Conservation (phyloP, 768 basidiomycete genomes). For the Kwoniella mangroviensis region DNA sequence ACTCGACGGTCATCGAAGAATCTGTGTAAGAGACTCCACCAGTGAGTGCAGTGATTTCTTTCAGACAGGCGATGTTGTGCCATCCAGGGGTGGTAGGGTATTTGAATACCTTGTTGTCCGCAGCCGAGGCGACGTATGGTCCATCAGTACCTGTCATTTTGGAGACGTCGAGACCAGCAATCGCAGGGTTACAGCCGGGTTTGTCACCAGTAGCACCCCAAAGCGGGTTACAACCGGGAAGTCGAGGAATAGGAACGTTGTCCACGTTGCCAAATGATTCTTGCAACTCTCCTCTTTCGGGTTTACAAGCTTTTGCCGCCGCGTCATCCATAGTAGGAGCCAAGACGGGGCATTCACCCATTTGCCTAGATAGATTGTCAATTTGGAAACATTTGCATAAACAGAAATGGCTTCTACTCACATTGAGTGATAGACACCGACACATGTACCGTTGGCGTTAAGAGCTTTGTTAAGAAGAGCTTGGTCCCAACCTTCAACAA, state of each 20-base stretch:
- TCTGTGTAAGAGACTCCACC: constrained; percentile 33
- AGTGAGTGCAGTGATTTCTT: constrained; percentile 23
- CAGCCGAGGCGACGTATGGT: constrained; percentile 24
- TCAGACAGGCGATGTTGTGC: constrained; percentile 40
- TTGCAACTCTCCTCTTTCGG: constrained; percentile 35
- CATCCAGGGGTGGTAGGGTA: constrained; percentile 42
- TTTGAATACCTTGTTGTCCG: constrained; percentile 25
- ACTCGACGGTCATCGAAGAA: constrained; percentile 26
- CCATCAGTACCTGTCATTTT: constrained; percentile 41
- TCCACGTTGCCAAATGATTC: constrained; percentile 39
- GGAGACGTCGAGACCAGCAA: constrained; percentile 35
- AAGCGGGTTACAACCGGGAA: constrained; percentile 53
- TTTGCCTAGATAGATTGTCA: constrained; percentile 6
- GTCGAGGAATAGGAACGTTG: constrained; percentile 27
- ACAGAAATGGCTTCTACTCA: constrained; percentile 10
- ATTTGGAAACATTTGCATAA: background rate
- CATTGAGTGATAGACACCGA: constrained; percentile 29
- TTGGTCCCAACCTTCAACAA: constrained; percentile 63
- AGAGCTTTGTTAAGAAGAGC: constrained; percentile 66
- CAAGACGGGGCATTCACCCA: constrained; percentile 29
- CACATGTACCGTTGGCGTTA: constrained; percentile 53
- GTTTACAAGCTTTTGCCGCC: constrained; percentile 35
- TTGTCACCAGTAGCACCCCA: constrained; percentile 46
- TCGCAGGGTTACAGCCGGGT: constrained; percentile 41
- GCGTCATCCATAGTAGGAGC: constrained; percentile 30